phyloP scores from a whole-genome alignment of 352 stramenopile species.

The Phytopythium boreale region DNA sequence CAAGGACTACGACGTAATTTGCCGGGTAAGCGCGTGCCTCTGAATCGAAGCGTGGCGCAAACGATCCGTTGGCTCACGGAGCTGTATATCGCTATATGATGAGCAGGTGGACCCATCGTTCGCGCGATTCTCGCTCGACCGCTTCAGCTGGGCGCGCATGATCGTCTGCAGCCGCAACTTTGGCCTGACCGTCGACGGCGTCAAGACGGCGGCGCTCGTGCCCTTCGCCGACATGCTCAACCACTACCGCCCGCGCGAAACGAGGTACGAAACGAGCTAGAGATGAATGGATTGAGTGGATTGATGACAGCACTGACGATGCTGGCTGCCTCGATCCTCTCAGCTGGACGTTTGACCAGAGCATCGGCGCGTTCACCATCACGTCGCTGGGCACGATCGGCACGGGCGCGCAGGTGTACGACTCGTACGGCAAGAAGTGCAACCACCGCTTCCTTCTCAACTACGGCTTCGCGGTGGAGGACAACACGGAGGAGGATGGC shows the following conservation, averaged over 20 bases:
- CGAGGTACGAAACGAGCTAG: conserved; percentile 73
- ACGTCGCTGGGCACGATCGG: conserved; percentile 82
- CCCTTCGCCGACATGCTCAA: conserved; percentile 99
- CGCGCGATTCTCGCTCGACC: conserved; percentile 91
- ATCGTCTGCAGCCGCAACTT: conserved; percentile 99
- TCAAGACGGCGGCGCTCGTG: conserved; percentile 97
- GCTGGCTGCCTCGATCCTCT: not conserved
- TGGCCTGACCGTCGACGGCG: conserved; percentile 95
- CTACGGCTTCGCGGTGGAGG: conserved; percentile 99
- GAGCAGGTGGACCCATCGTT: conserved; percentile 87
- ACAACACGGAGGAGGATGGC: conserved; percentile 97
- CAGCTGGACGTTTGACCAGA: conserved; percentile 87
- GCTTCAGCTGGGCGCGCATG: conserved; percentile 99
- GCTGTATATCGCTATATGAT: not conserved
- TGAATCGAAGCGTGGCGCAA: not conserved
- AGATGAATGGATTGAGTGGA: not conserved
- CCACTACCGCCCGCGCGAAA: conserved; percentile 98
- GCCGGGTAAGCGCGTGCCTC: conserved; percentile 32
- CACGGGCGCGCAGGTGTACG: conserved; percentile 94
- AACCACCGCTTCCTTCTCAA: conserved; percentile 99
- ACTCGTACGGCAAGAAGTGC: conserved; percentile 99
- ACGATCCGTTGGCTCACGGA: not conserved
- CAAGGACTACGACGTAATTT: conserved; percentile 97
- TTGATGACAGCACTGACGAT: not conserved
- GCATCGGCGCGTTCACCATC: conserved; percentile 85